Base-by-base conservation (phyloP, 768 basidiomycete genomes). In the Collybia sordida region DNA sequence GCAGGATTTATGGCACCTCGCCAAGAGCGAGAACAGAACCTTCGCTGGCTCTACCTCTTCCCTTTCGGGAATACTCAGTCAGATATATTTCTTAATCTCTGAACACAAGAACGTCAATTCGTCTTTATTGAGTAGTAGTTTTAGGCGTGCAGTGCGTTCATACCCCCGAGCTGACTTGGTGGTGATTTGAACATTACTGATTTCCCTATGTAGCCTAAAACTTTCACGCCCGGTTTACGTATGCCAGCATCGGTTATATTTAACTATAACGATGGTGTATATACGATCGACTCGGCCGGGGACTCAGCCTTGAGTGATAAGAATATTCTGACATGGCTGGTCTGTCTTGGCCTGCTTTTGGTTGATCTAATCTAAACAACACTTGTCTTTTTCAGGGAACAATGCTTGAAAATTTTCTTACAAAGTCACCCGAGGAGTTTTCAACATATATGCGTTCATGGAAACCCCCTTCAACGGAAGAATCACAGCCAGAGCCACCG, bases 41-140 rank as follows among this genome's bases (percentile, higher is more conserved):
- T 97, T 90, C 63, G 81, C 81, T 2, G 96, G 95, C 3, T 95
- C 92, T 3, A 98, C 95, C 0, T 96, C 93, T 6, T 93, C 92
- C 1, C 66, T 97, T 45, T 86, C 92, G 0, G 85, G 88, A 28
- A 82, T 94, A 59, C 74, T 97, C 37, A 77, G 82, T 38, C 93
- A 98, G 42, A 82, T 96, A 15, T 98, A 97, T 63, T 92, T 93
- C 61, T 75, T 93, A 15, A 72, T 97, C 4, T 93, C 91, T 19
- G 80, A 80, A 17, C 79, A 86, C 55, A 87, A 82, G 59, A 66
- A 69, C 0, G 77, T 93, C 21, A 82, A 94, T 61, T 78, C 78
- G 2, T 69, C 72, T 5, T 71, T 69, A 19, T 65, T 97, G 38
- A 90, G 86, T 58, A 64, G 66, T 12, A 72, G 70, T 1, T 97